A percentile compares a stretch with the other conserved stretches of the same genome.
phyloP scores from a whole-genome alignment of 441 rosid species.

The Viola pubescens region DNA sequence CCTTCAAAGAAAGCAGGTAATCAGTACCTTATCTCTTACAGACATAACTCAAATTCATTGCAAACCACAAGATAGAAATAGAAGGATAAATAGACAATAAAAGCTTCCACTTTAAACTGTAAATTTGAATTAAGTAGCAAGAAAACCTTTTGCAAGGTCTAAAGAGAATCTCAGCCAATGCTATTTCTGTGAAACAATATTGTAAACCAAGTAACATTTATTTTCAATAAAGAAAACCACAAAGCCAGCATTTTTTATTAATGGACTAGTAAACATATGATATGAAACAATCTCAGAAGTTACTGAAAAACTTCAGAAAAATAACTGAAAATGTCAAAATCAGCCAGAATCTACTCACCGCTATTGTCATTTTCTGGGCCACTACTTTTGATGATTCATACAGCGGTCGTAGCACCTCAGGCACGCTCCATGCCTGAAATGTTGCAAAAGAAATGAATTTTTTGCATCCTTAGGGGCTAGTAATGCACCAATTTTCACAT shows the following conservation, averaged over 20 bases:
- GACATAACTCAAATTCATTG: not conserved
- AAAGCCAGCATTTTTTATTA: too few species aligned
- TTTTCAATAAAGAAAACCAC: not conserved
- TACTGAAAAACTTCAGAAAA: too few species aligned
- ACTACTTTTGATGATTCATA: slow-evolving; percentile 88
- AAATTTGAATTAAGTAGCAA: not conserved
- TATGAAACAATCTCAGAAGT: too few species aligned
- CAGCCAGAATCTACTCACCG: slow-evolving; percentile 43
- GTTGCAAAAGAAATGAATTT: slow-evolving; percentile 5
- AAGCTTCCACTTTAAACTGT: not conserved
- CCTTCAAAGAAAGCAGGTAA: slow-evolving; percentile 39
- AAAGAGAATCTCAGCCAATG: not conserved
- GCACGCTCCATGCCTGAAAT: slow-evolving; percentile 92
- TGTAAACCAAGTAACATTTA: not conserved
- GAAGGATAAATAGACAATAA: not conserved
- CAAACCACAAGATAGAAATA: not conserved
- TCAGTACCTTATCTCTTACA: slow-evolving; percentile 8
- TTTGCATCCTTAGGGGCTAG: not conserved
- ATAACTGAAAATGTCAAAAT: too few species aligned
- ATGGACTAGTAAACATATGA: too few species aligned
- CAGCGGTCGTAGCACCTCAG: slow-evolving; percentile 92
- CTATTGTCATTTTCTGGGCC: slow-evolving; percentile 88
- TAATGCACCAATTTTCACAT: not conserved
- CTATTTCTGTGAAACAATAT: not conserved
- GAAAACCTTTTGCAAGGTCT: not conserved